Evolutionary conservation across 169 alveolate genomes (phyloP).

Genomic region (Cryptosporidium canis): DNA sequence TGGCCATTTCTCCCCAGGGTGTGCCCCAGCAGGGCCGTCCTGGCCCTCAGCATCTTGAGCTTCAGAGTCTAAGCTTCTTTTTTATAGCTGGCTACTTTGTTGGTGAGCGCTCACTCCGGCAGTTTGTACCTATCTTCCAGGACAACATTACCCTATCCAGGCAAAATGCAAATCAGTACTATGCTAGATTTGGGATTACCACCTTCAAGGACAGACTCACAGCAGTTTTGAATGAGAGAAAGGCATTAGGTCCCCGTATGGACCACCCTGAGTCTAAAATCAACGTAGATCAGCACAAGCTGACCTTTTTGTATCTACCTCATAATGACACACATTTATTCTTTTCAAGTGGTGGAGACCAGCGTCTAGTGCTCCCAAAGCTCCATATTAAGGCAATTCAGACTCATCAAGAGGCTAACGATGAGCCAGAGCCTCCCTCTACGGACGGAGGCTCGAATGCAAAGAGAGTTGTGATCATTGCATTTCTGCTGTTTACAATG

Average conservation of each 20-base stretch:
- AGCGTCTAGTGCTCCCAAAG: constrained; percentile 34
- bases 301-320: constrained; percentile 42
- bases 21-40: background rate
- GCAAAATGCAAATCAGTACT: constrained; percentile 45
- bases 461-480: constrained; percentile 8
- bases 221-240: background rate
- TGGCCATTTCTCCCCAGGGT: no score
- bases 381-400: constrained; percentile 54
- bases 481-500: constrained; percentile 9
- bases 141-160: constrained; percentile 40
- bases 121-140: constrained; percentile 17
- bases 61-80: constrained; percentile 25
- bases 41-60: background rate
- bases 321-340: constrained; percentile 29
- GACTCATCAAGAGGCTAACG: constrained; percentile 54
- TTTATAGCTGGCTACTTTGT: constrained; percentile 52
- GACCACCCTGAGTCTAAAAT: background rate
- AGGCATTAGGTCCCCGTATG: background rate
- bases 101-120: background rate
- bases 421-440: constrained; percentile 29
- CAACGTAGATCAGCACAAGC: constrained; percentile 33
- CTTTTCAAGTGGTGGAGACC: background rate
- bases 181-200: constrained; percentile 61
- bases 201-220: constrained; percentile 50
- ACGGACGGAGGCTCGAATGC: constrained; percentile 15